A percentile compares a stretch with the other conserved stretches of the same genome.
Evolutionary conservation across 1,139 yeast genomes (phyloP).

Genomic region (Dujonia santamariae): DNA sequence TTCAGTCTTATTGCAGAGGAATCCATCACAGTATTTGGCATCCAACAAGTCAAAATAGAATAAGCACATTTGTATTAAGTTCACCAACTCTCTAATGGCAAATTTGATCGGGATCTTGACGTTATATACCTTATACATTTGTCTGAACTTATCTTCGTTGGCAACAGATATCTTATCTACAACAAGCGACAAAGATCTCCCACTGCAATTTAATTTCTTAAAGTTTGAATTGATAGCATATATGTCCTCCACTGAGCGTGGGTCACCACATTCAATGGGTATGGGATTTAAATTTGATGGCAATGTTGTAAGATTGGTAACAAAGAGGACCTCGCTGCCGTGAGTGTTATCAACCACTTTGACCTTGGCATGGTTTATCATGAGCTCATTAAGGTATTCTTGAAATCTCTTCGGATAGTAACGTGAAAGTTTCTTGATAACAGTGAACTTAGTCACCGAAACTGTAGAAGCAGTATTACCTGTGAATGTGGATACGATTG

Average conservation of each 20-base stretch:
- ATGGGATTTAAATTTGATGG: constrained; percentile 74
- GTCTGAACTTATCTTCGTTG: constrained; percentile 77
- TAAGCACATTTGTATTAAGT: constrained; percentile 69
- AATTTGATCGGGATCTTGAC: constrained; percentile 52
- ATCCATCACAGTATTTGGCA: constrained; percentile 75
- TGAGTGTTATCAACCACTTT: constrained; percentile 22
- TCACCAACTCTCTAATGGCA: constrained; percentile 74
- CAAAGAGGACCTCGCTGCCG: constrained; percentile 50
- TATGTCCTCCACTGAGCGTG: constrained; percentile 47
- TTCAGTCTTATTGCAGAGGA: constrained; percentile 74
- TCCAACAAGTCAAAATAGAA: constrained; percentile 75
- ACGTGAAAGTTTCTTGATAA: constrained; percentile 51
- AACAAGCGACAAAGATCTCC: constrained; percentile 73
- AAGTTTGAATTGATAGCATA: constrained; percentile 76
- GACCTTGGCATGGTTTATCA: constrained; percentile 52
- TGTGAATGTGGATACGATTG: constrained; percentile 76
- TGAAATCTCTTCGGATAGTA: constrained; percentile 60
- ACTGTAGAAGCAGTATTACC: constrained; percentile 70
- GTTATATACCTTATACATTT: constrained; percentile 58
- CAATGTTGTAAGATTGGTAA: constrained; percentile 76
- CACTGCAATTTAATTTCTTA: constrained; percentile 76
- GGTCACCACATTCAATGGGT: constrained; percentile 65
- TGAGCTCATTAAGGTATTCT: constrained; percentile 63
- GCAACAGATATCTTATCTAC: constrained; percentile 68
- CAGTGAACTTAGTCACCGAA: constrained; percentile 56